These are phyloP conservation scores for Rubus parviflorus DNA, from an alignment of 306 rosid genomes.

Conservation along the genomic window DNA sequence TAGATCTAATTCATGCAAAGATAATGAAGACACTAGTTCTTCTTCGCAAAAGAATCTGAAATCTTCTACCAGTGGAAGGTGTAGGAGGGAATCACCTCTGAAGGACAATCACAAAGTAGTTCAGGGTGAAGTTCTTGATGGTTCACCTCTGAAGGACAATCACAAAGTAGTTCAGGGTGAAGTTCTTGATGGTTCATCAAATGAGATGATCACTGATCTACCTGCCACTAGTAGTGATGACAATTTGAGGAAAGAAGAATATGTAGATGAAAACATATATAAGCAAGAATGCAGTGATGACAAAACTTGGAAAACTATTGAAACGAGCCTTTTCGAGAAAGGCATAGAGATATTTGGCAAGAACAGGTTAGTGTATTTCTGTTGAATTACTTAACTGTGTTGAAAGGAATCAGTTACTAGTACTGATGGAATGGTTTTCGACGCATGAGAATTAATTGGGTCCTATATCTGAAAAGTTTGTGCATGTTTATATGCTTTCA, in stretches of 20 bases:
- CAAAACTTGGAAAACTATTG: slow-evolving; percentile 85
- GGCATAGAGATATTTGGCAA: slow-evolving; percentile 90
- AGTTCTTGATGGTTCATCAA: slow-evolving; percentile 51
- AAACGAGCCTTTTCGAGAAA: slow-evolving; percentile 84
- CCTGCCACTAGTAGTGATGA: slow-evolving; percentile 62
- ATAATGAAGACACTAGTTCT: slow-evolving; percentile 45
- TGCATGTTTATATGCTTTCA: not conserved
- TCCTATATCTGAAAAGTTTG: not conserved
- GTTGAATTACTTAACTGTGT: slow-evolving; percentile 16
- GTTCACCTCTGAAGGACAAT: slow-evolving; percentile 36
- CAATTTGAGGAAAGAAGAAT: slow-evolving; percentile 67
- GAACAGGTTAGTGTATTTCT: slow-evolving; percentile 65
- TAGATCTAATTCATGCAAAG: slow-evolving; percentile 43
- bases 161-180: slow-evolving; percentile 48
- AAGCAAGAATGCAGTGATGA: slow-evolving; percentile 63
- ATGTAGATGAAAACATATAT: slow-evolving; percentile 60
- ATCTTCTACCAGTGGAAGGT: slow-evolving; percentile 37
- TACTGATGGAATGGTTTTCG: not conserved
- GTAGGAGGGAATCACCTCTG: slow-evolving; percentile 40
- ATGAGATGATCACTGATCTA: slow-evolving; percentile 57
- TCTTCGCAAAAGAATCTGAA: slow-evolving; percentile 43
- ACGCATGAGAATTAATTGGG: not conserved
- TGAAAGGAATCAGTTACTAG: slow-evolving; percentile 12
- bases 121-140: slow-evolving; percentile 57
- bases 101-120: slow-evolving; percentile 34